Evolutionary conservation across 2,329 filamentous ascomycete species (phyloP), one percentile per base, ranked within the genome.

Genomic region (Colletotrichum spaethianum): DNA sequence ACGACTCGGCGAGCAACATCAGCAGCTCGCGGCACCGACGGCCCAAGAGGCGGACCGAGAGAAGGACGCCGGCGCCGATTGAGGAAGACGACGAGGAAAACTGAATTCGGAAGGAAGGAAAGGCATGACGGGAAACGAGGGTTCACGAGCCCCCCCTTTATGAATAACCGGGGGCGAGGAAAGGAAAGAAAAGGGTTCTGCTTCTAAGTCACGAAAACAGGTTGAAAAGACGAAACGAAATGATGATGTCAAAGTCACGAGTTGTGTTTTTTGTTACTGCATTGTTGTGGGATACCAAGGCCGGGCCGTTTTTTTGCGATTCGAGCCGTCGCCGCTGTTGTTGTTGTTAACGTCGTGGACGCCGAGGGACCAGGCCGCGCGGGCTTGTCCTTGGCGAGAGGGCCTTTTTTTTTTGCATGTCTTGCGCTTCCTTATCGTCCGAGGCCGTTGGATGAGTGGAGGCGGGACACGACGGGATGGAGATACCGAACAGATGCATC

Each of bases 1-100:
- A 96, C 77, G 93, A 96, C 80, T 93, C 90, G 66, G 93, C 93
- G 31, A 95, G 93, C 81, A 95, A 95, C 79, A 93, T 96, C 72
- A 92, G 90, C 78, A 93, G 91, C 78, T 92, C 91, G 64, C 82
- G 92, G 76, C 87, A 92, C 77, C 86, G 91, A 75, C 86, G 91
- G 78, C 92, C 90, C 52, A 93, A 92, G 85, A 85, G 91, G 78
- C 88, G 90, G 76, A 89, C 88, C 74, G 91, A 94, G 82, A 86
- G 93, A 75, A 86, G 91, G 71, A 94, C 92, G 26, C 93, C 93
- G 1, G 93, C 92, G 18, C 89, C 90, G 7, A 93, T 94, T 67
- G 91, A 93, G 77, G 92, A 94, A 79, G 93, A 96, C 75, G 85
- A 87, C 0, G 85, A 94, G 44, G 96, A 95, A 59, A 71, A 73